Conservation (phyloP, 257 asterid genomes). For the Solanum phureja region DNA sequence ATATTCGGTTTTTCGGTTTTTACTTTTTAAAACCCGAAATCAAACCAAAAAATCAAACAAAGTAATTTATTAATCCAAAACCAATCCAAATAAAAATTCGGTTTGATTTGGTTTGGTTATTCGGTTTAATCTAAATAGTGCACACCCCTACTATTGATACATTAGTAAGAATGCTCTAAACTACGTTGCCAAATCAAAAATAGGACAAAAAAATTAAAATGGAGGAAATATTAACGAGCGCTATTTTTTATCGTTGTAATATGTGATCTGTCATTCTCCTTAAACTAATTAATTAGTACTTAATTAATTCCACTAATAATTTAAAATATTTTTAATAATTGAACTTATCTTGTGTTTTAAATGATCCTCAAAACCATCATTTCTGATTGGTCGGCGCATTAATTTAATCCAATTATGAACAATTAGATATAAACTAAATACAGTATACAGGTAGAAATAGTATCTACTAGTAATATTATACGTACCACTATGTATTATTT, state of each 20-base stretch:
- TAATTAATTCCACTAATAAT: conserved; percentile 6
- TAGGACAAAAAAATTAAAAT: neutral
- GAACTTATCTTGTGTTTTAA: conserved; percentile 23
- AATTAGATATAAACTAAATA: neutral
- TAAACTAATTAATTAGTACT: conserved; percentile 1
- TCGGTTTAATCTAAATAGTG: too few species aligned
- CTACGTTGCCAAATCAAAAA: conserved; percentile 15
- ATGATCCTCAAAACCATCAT: conserved; percentile 17
- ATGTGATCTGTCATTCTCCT: neutral
- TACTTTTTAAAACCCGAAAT: too few species aligned
- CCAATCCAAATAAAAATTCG: too few species aligned
- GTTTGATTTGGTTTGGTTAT: too few species aligned
- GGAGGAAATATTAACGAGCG: too few species aligned
- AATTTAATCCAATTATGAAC: neutral
- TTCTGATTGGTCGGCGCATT: conserved; percentile 41
- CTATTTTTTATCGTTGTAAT: too few species aligned
- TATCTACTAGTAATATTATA: neutral
- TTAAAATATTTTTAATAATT: neutral
- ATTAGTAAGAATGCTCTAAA: conserved; percentile 42
- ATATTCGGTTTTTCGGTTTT: too few species aligned
- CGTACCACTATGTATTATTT: neutral
- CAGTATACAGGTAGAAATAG: neutral
- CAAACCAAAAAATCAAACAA: too few species aligned
- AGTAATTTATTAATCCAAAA: too few species aligned
- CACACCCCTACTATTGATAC: conserved; percentile 6